Evolutionary conservation across 805 yeast species (phyloP).

Genomic region (Kodamaea restingae): DNA sequence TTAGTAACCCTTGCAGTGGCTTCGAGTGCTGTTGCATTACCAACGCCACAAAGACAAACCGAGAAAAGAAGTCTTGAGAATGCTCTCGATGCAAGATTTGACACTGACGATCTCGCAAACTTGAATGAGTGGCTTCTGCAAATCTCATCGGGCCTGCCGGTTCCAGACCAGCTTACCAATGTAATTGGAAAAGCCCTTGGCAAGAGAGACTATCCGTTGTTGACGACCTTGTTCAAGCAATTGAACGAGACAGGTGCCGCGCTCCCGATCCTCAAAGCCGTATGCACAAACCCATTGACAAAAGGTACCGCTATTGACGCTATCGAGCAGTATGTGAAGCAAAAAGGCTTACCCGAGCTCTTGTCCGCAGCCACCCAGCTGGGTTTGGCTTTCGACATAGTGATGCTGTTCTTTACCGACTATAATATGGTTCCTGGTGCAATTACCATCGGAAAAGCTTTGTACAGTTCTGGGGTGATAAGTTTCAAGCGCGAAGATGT

Average conservation of each 20-base stretch:
- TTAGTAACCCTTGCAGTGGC: background rate
- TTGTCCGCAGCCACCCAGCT: conserved; percentile 16
- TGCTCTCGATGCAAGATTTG: background rate
- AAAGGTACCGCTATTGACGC: conserved; percentile 16
- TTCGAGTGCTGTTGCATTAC: background rate
- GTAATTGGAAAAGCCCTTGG: background rate
- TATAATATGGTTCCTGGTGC: conserved; percentile 17
- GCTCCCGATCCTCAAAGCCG: conserved; percentile 14
- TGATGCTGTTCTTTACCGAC: conserved; percentile 17
- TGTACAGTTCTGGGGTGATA: conserved; percentile 10
- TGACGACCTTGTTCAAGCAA: conserved; percentile 16
- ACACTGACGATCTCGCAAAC: background rate
- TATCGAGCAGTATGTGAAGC: conserved; percentile 15
- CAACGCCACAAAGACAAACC: background rate
- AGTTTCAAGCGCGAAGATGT: conserved; percentile 5
- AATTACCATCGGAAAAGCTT: conserved; percentile 12
- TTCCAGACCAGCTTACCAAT: background rate
- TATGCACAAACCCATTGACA: conserved; percentile 14
- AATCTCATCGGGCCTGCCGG: background rate
- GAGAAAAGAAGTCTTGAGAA: background rate
- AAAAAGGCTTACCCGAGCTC: conserved; percentile 15
- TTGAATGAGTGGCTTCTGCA: background rate
- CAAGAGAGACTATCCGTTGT: conserved; percentile 11
- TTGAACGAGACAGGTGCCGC: conserved; percentile 19
- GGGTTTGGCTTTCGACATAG: conserved; percentile 19